Base-by-base conservation (phyloP, 805 yeast genomes). In the Hanseniaspora occidentalis region DNA sequence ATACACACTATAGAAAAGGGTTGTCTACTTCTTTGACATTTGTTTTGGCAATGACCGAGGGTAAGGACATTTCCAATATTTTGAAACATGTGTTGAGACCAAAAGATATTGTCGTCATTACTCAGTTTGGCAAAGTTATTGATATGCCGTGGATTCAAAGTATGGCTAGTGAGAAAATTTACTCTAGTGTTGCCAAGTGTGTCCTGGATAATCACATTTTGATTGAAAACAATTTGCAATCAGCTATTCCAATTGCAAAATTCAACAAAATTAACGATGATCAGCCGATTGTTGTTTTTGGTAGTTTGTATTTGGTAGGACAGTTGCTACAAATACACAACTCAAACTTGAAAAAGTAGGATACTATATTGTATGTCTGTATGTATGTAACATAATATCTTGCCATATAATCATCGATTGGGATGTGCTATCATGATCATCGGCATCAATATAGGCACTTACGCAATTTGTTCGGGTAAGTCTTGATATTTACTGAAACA, bases 131-230 rank as follows among this genome's bases (percentile, higher is more conserved):
- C 1, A 50, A 62, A 1, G 89, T 94, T 1, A 88, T 79, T 11
- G 80, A 84, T 0, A 92, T 92, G 98, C 96, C 97, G 0, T 92
- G 97, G 97, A 76, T 92, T 4, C 51, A 65, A 33, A 61, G 88
- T 1, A 66, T 65, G 46, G 17, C 37, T 3, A 14, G 27, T 11
- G 34, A 36, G 24, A 24, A 31, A 8, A 35, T 40, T 13, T 36
- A 36, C 11, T 50, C 54, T 3, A 51, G 64, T 1, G 49, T 25
- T 31, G n/a, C 35, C 31, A 14, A 35, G 37, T n/a, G 43, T 36
- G 23, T 25, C 34, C 13, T 9, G 19, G 16, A 36, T 23, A 25
- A 36, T 5, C n/a, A 40, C 16, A 40, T 40, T 10, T 14, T 40
- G 7, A 34, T 40, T 9, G 43, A 40, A 31, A 23, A 31, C 17